Percentiles rank a stretch among this genome's conserved stretches.
phyloP scores from a whole-genome alignment of 2,329 filamentous ascomycete species.

The Trichoderma atroviride region DNA sequence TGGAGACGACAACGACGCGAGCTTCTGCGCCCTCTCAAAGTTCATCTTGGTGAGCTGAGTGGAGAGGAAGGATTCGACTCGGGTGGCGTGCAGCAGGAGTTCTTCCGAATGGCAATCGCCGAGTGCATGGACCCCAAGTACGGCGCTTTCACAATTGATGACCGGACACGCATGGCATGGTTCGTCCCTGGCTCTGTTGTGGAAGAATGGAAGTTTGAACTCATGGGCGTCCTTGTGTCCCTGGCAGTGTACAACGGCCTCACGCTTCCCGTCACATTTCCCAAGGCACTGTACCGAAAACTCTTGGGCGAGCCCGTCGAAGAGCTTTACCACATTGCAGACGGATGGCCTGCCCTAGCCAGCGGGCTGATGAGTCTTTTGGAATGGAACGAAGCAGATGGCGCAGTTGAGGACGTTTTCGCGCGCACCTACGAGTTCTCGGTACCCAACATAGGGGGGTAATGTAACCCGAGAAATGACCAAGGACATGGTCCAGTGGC shows the following conservation, averaged over 20 bases:
- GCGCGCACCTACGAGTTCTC: constrained; percentile 86
- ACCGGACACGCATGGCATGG: constrained; percentile 78
- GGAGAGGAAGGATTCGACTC: constrained; percentile 92
- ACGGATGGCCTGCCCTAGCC: constrained; percentile 84
- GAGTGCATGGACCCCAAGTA: constrained; percentile 78
- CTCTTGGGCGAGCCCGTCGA: constrained; percentile 71
- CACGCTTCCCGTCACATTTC: constrained; percentile 87
- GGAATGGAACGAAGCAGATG: constrained; percentile 74
- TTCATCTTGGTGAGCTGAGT: constrained; percentile 78
- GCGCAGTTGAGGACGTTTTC: constrained; percentile 79
- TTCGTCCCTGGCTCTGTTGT: constrained; percentile 82
- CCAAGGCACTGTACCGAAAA: constrained; percentile 79
- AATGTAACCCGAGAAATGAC: constrained; percentile 62
- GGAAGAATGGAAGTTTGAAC: constrained; percentile 85
- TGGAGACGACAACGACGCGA: constrained; percentile 85
- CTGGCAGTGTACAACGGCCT: constrained; percentile 92
- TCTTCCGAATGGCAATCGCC: constrained; percentile 81
- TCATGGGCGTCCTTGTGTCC: constrained; percentile 84
- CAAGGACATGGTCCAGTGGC: constrained; percentile 50
- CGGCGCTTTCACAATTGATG: constrained; percentile 79
- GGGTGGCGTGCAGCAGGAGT: constrained; percentile 94
- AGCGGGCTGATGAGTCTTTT: constrained; percentile 73
- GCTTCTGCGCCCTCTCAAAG: constrained; percentile 81
- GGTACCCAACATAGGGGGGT: constrained; percentile 58
- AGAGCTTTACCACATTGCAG: constrained; percentile 74